These are phyloP conservation scores for Herpetomonas tarakana DNA, from an alignment of 208 protist genomes.

Conservation along the genomic window DNA sequence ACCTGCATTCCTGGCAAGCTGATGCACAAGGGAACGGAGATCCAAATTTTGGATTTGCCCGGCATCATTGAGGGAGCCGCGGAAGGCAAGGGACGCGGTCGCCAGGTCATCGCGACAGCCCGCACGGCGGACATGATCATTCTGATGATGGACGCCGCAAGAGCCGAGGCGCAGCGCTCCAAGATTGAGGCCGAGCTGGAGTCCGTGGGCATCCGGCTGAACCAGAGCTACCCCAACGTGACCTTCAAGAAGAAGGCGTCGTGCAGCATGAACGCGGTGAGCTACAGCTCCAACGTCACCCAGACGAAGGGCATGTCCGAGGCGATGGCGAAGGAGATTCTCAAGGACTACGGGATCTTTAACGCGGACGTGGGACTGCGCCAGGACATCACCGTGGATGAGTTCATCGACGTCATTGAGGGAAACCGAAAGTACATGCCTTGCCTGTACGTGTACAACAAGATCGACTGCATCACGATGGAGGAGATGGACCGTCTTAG, in stretches of 20 bases:
- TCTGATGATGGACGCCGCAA: conserved; percentile 97
- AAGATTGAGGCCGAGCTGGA: conserved; percentile 95
- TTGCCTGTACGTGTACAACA: conserved; percentile 95
- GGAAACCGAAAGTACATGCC: conserved; percentile 95
- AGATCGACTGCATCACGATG: conserved; percentile 97
- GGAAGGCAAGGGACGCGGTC: conserved; percentile 95
- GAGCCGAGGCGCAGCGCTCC: conserved; percentile 85
- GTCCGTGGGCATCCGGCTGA: conserved; percentile 95
- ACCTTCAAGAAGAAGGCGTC: conserved; percentile 91
- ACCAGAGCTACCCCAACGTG: conserved; percentile 93
- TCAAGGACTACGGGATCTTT: conserved; percentile 95
- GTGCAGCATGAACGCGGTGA: conserved; percentile 91
- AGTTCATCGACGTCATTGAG: conserved; percentile 98
- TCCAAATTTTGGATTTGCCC: conserved; percentile 98
- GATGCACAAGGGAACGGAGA: conserved; percentile 94
- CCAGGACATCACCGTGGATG: conserved; percentile 96
- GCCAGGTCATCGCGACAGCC: conserved; percentile 97
- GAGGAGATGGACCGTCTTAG: conserved; percentile 96
- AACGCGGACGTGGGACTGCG: conserved; percentile 96
- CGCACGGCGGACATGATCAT: conserved; percentile 97
- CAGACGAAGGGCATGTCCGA: conserved; percentile 87
- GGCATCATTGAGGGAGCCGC: conserved; percentile 99
- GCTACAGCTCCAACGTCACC: conserved; percentile 84
- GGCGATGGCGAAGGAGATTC: conserved; percentile 90
- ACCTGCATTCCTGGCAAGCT: conserved; percentile 99